phyloP scores from a whole-genome alignment of 1,284 basidiomycete species.

The Ustilago crameri region DNA sequence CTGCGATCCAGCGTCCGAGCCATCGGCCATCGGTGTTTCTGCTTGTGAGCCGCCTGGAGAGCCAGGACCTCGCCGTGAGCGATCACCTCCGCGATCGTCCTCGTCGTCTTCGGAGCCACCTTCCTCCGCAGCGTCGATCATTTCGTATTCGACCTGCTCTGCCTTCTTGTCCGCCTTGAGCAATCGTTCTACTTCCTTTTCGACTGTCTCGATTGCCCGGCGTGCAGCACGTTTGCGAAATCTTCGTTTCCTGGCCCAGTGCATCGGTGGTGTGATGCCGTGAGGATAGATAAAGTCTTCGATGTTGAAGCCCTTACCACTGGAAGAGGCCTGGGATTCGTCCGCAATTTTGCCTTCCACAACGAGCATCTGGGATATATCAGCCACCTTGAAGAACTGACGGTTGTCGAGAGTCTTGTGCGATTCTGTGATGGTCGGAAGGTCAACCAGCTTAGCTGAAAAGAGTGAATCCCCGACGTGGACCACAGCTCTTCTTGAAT shows the following conservation, averaged over 20 bases:
- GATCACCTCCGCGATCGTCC: constrained; percentile 36
- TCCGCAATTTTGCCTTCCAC: constrained; percentile 57
- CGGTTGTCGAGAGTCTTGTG: constrained; percentile 97
- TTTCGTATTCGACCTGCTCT: constrained; percentile 73
- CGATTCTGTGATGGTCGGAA: constrained; percentile 92
- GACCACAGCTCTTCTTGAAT: constrained; percentile 90
- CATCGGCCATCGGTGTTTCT: constrained; percentile 37
- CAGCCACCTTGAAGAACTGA: constrained; percentile 93
- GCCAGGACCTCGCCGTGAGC: constrained; percentile 43
- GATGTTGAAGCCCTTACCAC: constrained; percentile 79
- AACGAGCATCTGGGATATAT: constrained; percentile 79
- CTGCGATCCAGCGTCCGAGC: constrained; percentile 31
- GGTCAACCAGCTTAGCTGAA: constrained; percentile 91
- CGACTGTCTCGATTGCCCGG: constrained; percentile 94
- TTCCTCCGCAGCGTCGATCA: constrained; percentile 62
- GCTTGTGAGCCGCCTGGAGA: constrained; percentile 48
- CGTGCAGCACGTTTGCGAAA: constrained; percentile 90
- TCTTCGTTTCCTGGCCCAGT: constrained; percentile 88
- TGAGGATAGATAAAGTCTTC: constrained; percentile 98
- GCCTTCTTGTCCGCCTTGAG: constrained; percentile 87
- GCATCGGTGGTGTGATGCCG: constrained; percentile 92
- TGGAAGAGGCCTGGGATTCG: constrained; percentile 76
- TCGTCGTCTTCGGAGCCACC: constrained; percentile 53
- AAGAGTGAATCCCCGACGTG: constrained; percentile 85
- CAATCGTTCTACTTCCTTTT: constrained; percentile 92